Evolutionary conservation across 768 basidiomycete genomes (phyloP).

Genomic region (Agaricus subrufescens): DNA sequence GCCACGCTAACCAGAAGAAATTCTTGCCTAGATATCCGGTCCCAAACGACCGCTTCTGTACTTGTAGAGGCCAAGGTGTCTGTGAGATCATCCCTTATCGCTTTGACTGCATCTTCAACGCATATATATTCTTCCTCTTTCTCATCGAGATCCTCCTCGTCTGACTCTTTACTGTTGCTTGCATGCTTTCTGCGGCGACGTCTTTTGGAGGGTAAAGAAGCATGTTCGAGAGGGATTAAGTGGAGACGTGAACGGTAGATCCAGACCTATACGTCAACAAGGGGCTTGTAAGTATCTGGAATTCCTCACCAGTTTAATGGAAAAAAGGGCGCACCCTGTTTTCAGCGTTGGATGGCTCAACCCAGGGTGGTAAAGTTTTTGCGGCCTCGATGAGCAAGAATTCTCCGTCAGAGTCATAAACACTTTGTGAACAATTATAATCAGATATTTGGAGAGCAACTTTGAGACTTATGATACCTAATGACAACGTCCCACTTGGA

Average conservation of each 20-base stretch:
- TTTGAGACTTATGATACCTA: constrained; percentile 44
- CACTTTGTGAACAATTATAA: constrained; percentile 29
- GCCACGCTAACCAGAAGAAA: not conserved
- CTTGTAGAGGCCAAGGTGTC: constrained; percentile 56
- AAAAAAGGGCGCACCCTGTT: constrained; percentile 73
- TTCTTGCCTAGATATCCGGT: constrained; percentile 60
- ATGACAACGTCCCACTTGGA: constrained; percentile 76
- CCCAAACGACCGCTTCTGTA: constrained; percentile 67
- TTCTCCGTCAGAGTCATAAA: constrained; percentile 91
- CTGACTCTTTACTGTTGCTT: constrained; percentile 40
- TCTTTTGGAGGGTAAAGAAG: constrained; percentile 62
- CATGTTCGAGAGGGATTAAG: constrained; percentile 75
- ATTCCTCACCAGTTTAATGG: constrained; percentile 26
- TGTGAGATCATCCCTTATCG: constrained; percentile 49
- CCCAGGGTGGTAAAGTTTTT: constrained; percentile 83
- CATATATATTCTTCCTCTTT: constrained; percentile 50
- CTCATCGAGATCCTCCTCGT: constrained; percentile 39
- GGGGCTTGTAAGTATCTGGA: constrained; percentile 22
- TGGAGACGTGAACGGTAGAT: constrained; percentile 80
- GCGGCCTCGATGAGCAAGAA: constrained; percentile 97
- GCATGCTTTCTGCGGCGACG: constrained; percentile 40
- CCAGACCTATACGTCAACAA: constrained; percentile 68
- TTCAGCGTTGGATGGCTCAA: constrained; percentile 84
- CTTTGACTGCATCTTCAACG: constrained; percentile 54
- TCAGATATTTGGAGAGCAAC: not conserved